These are phyloP conservation scores for Chenopodium berlandieri DNA, from an alignment of 148 eudicot genomes.

Conservation along the genomic window DNA sequence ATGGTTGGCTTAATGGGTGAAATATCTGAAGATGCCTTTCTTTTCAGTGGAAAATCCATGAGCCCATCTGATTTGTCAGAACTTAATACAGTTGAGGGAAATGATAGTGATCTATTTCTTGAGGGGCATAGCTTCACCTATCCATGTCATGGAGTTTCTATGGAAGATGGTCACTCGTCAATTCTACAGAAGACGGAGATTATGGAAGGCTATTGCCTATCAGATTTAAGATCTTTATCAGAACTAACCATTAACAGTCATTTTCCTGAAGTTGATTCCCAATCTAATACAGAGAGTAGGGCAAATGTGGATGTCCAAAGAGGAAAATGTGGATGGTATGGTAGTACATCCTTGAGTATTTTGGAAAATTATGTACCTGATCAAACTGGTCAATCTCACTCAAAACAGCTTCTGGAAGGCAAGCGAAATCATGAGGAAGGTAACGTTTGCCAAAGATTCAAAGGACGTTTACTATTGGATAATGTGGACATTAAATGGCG, in stretches of 20 bases:
- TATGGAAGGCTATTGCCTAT: constrained; percentile 76
- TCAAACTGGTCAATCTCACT: constrained; percentile 27
- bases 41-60: constrained; percentile 29
- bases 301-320: constrained; percentile 33
- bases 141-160: constrained; percentile 21
- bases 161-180: constrained; percentile 32
- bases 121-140: constrained; percentile 23
- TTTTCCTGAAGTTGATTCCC: constrained; percentile 33
- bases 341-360: constrained; percentile 45
- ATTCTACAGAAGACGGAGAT: constrained; percentile 46
- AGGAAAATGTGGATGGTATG: constrained; percentile 71
- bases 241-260: constrained; percentile 42
- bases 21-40: constrained; percentile 83
- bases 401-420: constrained; percentile 27
- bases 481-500: constrained; percentile 70
- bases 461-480: constrained; percentile 59
- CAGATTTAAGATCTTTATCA: constrained; percentile 55
- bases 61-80: constrained; percentile 35
- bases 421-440: constrained; percentile 24
- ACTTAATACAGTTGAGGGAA: constrained; percentile 25
- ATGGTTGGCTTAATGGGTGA: constrained; percentile 63
- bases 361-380: constrained; percentile 71
- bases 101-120: constrained; percentile 8
- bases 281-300: constrained; percentile 29
- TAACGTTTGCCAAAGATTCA: constrained; percentile 39